Evolutionary conservation across 495 filamentous ascomycete genomes (phyloP).

Genomic region (Cenococcum geophilum): DNA sequence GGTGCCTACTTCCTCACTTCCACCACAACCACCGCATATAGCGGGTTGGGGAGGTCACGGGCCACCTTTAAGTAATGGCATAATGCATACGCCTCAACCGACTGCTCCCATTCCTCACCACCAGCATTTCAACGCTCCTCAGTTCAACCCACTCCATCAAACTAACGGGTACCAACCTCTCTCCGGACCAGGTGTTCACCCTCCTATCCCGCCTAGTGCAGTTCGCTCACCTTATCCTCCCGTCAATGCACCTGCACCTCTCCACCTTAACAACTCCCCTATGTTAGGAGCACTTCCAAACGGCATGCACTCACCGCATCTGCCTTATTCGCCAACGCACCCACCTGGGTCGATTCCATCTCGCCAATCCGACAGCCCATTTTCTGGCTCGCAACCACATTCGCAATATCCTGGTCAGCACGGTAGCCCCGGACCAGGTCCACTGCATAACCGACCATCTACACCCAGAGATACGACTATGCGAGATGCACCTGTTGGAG

Average conservation of each 20-base stretch:
- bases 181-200: constrained; percentile 17
- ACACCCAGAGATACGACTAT: constrained; percentile 25
- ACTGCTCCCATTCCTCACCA: constrained; percentile 18
- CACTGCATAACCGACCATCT: constrained; percentile 16
- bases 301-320: constrained; percentile 31
- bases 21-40: constrained; percentile 8
- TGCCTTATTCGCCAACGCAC: constrained; percentile 31
- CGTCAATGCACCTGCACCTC: constrained; percentile 13
- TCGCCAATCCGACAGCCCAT: constrained; percentile 25
- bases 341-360: constrained; percentile 17
- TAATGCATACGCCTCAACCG: constrained; percentile 17
- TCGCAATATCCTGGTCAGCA: constrained; percentile 20
- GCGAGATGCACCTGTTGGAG: constrained; percentile 13
- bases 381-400: constrained; percentile 17
- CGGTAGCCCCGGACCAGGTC: constrained; percentile 23
- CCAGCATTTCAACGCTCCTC: constrained; percentile 21
- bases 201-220: constrained; percentile 17
- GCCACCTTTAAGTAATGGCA: constrained; percentile 24
- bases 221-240: constrained; percentile 23
- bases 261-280: constrained; percentile 21
- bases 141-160: constrained; percentile 26
- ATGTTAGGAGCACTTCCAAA: constrained; percentile 21
- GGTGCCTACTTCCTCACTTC: not conserved
- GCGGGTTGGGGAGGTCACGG: constrained; percentile 7
- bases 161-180: constrained; percentile 30